A percentile compares a stretch with the other conserved stretches of the same genome.
Conservation (phyloP, 106 monocot species). For the Platanthera guangdongensis region DNA sequence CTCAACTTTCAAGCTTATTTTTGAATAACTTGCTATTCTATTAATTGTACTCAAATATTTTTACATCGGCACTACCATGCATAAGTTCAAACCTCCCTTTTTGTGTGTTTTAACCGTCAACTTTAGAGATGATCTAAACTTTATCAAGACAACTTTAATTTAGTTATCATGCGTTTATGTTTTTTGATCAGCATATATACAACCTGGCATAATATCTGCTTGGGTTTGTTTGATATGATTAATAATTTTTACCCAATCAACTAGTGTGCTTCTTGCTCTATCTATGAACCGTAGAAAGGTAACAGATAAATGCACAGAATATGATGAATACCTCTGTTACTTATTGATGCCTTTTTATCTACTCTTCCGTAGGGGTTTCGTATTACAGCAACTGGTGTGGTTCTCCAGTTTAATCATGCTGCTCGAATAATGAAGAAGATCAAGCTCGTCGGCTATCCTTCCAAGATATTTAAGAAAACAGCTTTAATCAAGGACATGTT, state of each 20-base stretch:
- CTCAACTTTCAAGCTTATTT: background rate
- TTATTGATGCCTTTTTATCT: background rate
- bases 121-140: too few relatives aligned
- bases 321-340: background rate
- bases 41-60: background rate
- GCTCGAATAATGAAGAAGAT: slow-evolving; percentile 85
- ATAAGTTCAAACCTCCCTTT: background rate
- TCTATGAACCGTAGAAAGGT: background rate
- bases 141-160: too few relatives aligned
- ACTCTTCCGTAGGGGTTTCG: slow-evolving; percentile 44
- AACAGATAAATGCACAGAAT: background rate
- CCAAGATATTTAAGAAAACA: slow-evolving; percentile 92
- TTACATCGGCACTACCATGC: background rate
- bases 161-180: background rate
- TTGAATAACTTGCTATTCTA: background rate
- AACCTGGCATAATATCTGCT: background rate
- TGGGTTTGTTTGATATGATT: background rate
- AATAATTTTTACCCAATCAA: background rate
- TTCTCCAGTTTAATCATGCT: slow-evolving; percentile 85
- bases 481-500: slow-evolving; percentile 97
- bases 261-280: background rate
- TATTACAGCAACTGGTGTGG: slow-evolving; percentile 52
- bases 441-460: slow-evolving; percentile 85
- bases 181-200: background rate
- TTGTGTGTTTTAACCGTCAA: too few relatives aligned